Base-by-base conservation (phyloP, 345 rosid genomes). In the Brassica juncea region DNA sequence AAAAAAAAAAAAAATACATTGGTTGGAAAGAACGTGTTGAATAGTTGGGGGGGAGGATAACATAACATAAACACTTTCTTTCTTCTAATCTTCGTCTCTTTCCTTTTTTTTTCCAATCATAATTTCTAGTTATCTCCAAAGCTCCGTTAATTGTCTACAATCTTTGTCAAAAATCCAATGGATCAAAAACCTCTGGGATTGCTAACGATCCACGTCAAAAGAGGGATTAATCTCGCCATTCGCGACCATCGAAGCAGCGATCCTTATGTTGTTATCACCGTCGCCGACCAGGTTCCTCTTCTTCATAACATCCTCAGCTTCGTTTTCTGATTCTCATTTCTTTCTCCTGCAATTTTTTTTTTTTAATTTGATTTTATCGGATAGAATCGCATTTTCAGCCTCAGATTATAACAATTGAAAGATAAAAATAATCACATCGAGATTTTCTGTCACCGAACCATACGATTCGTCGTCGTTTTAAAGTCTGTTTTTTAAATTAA, bases 211-310 rank as follows among this genome's bases (percentile, higher is more conserved):
- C 86, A 79, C 74, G 81, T 89, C 58, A 70, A 57, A 61, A 70
- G 58, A 79, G 92, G 90, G 31, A 82, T 66, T 67, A 82, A 86
- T 77, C 89, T 89, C 63, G 86, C 84, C 4, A 71, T 84, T 25
- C 80, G 89, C 7, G 90, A 89, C 63, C 44, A 83, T 31, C 3
- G 68, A 16, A 84, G 68, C 85, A 87, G 92, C 82, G 89, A 89
- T 75, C 90, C 92, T 78, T 87, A 89, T 47, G 84, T 86, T 44
- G 84, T 84, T 73, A 0, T 89, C 79, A 76, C 85, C 82, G 72
- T 76, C 74, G 89, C 76, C 27, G 54, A 76, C 23, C 90, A 88
- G 90, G 90, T 77, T 74, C 52, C 66, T 55, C 11, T 25, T 28
- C 30, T 65, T 31, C 4, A 4, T 3, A 47, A 8, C 44, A 37